These are phyloP conservation scores for Yamadazyma buinensis DNA, from an alignment of 1,139 yeast species.

Conservation along the genomic window DNA sequence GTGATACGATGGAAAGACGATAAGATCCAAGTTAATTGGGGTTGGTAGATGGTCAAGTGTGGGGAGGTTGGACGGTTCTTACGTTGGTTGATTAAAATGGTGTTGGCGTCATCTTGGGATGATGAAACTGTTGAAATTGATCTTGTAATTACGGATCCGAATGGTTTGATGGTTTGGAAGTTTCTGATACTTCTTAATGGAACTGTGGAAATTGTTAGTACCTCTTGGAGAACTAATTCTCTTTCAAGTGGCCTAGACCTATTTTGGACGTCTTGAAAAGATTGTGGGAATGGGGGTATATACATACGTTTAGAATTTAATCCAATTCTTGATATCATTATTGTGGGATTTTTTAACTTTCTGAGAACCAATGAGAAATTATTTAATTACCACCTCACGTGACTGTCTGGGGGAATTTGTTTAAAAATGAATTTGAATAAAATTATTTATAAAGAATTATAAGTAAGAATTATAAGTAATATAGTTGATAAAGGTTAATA, in stretches of 20 bases:
- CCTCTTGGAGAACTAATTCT: too few relatives aligned
- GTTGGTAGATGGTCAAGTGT: slow-evolving; percentile 82
- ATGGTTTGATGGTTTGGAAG: background rate
- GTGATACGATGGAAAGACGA: slow-evolving; percentile 85
- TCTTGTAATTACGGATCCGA: too few relatives aligned
- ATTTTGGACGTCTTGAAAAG: too few relatives aligned
- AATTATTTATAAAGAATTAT: background rate
- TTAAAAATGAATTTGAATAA: background rate
- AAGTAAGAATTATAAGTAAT: too few relatives aligned
- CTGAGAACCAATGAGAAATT: slow-evolving; percentile 10
- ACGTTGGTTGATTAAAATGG: slow-evolving; percentile 76
- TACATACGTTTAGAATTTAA: slow-evolving; percentile 2
- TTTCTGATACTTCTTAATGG: background rate
- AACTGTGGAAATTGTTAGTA: background rate
- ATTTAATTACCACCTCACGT: slow-evolving; percentile 7
- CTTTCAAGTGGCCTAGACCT: too few relatives aligned
- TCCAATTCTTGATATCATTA: slow-evolving; percentile 5
- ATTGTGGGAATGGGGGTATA: too few relatives aligned
- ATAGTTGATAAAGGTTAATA: too few relatives aligned
- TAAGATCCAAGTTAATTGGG: slow-evolving; percentile 79
- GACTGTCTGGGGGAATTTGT: background rate
- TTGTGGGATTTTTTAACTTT: background rate
- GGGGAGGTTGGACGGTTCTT: slow-evolving; percentile 88
- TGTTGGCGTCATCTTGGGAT: slow-evolving; percentile 61
- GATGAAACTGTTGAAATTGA: slow-evolving; percentile 50